Evolutionary conservation across 352 stramenopile species (phyloP).

Genomic region (Pythium oligandrum): DNA sequence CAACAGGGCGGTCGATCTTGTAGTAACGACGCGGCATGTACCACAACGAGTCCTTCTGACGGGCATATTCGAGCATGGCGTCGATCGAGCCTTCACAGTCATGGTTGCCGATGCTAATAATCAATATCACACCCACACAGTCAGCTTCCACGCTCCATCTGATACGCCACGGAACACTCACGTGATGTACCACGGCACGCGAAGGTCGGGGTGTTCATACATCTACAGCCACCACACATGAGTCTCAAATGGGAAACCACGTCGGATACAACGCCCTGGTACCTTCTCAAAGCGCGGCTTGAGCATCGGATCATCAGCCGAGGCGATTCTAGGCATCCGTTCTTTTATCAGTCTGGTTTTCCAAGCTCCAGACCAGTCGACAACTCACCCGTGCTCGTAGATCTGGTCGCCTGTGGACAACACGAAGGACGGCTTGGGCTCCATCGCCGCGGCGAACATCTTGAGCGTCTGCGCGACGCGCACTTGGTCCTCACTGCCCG

Average conservation of each 20-base stretch:
- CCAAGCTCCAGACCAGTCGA: too few relatives aligned
- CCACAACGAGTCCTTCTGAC: conserved; percentile 65
- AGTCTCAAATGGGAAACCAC: neutral
- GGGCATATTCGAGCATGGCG: conserved; percentile 76
- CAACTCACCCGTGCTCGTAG: conserved; percentile 71
- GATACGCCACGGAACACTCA: conserved; percentile 25
- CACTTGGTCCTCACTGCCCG: conserved; percentile 51
- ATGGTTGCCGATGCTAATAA: conserved; percentile 77
- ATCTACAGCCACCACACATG: conserved; percentile 33
- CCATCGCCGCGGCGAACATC: conserved; percentile 42
- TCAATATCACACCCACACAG: too few relatives aligned
- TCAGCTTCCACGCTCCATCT: too few relatives aligned
- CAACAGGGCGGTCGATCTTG: conserved; percentile 67
- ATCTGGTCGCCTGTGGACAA: conserved; percentile 83
- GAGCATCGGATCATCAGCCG: conserved; percentile 49
- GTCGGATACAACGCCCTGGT: neutral
- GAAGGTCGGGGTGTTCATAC: conserved; percentile 57
- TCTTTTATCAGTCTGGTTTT: too few relatives aligned
- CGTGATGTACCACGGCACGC: conserved; percentile 84
- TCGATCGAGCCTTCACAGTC: conserved; percentile 83
- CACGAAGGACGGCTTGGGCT: conserved; percentile 68
- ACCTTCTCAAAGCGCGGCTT: conserved; percentile 77
- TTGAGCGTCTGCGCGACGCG: conserved; percentile 62
- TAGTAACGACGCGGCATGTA: conserved; percentile 81
- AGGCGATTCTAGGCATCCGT: conserved; percentile 36